phyloP scores from a whole-genome alignment of 805 yeast species.

The Priceomyces medius region DNA sequence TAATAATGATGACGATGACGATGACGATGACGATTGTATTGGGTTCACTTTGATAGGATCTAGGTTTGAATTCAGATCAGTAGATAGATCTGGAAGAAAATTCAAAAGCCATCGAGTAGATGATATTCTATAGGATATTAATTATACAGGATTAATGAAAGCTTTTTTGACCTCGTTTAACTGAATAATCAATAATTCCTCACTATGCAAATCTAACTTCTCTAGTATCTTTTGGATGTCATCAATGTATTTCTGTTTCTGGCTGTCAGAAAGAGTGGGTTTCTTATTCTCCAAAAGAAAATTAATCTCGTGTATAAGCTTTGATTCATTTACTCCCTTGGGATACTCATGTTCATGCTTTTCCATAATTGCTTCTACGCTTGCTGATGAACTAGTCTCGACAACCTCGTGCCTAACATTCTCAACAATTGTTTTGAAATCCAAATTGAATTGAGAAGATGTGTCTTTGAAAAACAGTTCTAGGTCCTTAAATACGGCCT shows the following conservation, averaged over 20 bases:
- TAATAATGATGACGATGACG: conserved; percentile 12
- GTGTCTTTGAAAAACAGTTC: conserved; percentile 21
- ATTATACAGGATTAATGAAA: conserved; percentile 8
- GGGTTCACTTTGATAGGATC: conserved; percentile 76
- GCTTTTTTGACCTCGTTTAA: conserved; percentile 17
- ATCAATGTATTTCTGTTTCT: conserved; percentile 2
- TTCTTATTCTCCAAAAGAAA: conserved; percentile 7
- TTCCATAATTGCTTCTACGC: conserved; percentile 11
- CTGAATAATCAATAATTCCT: conserved; percentile 24
- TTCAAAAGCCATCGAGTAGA: conserved; percentile 78
- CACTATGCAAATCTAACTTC: conserved; percentile 13
- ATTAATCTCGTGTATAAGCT: conserved; percentile 13
- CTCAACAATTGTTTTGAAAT: conserved; percentile 20
- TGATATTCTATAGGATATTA: conserved; percentile 35
- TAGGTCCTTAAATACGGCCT: conserved; percentile 22
- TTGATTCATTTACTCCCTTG: conserved; percentile 9
- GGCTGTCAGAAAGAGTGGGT: background rate
- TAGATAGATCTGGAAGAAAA: conserved; percentile 80
- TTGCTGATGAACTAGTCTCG: conserved; percentile 16
- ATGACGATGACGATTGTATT: conserved; percentile 36
- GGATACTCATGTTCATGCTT: conserved; percentile 8
- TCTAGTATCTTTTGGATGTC: conserved; percentile 13
- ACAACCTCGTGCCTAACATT: conserved; percentile 10
- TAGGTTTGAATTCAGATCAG: conserved; percentile 69
- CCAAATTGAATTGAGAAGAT: conserved; percentile 15